These are phyloP conservation scores for Daedaleopsis sinensis DNA, from an alignment of 768 basidiomycete genomes.

Conservation along the genomic window DNA sequence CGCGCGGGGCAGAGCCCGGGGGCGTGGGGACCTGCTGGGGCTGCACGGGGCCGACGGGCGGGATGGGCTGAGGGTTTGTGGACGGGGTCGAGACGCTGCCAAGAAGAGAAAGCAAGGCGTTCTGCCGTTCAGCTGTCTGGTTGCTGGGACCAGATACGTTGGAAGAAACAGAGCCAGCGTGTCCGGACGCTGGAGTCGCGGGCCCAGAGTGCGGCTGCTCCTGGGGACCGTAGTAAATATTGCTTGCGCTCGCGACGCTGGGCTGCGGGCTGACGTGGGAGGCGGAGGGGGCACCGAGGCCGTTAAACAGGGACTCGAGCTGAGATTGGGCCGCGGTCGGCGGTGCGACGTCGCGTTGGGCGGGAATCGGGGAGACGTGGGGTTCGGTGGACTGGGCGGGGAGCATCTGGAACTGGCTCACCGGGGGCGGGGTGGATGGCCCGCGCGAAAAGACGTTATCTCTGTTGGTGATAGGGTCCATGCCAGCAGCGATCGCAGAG, in stretches of 20 bases:
- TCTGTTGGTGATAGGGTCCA: constrained; percentile 33
- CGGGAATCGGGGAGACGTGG: constrained; percentile 35
- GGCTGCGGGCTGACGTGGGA: constrained; percentile 43
- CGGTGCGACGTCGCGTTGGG: constrained; percentile 38
- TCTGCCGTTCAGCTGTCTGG: constrained; percentile 67
- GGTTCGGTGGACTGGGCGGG: constrained; percentile 31
- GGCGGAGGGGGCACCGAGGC: constrained; percentile 42
- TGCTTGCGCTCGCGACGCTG: constrained; percentile 20
- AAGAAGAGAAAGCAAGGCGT: constrained; percentile 71
- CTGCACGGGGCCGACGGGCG: constrained; percentile 30
- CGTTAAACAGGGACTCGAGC: constrained; percentile 72
- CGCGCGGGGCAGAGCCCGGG: constrained; percentile 55
- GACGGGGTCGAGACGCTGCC: constrained; percentile 50
- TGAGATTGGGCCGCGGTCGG: constrained; percentile 55
- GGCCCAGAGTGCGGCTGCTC: constrained; percentile 43
- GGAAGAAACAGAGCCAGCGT: constrained; percentile 44
- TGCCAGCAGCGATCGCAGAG: constrained; percentile 24
- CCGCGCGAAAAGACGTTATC: constrained; percentile 36
- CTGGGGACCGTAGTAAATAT: constrained; percentile 30
- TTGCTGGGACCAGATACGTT: constrained; percentile 39
- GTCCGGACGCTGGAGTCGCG: constrained; percentile 44
- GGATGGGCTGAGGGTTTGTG: constrained; percentile 30
- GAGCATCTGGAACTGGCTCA: constrained; percentile 27
- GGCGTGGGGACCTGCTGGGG: constrained; percentile 73
- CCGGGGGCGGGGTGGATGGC: constrained; percentile 32